phyloP scores from a whole-genome alignment of 2,329 filamentous ascomycete genomes.

The Xylariaceae sp. region DNA sequence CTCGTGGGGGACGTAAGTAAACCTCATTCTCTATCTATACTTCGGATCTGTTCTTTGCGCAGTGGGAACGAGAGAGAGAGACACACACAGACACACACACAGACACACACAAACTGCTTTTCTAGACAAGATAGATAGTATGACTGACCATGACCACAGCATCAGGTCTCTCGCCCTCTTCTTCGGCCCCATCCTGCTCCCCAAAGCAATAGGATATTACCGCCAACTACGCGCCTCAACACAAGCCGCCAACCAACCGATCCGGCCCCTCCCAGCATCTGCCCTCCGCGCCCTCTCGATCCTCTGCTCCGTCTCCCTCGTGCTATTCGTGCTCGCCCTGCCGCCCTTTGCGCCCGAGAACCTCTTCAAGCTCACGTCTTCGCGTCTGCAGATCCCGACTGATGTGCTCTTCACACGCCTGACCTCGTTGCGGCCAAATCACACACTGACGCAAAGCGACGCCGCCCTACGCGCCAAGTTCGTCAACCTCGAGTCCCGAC shows the following conservation, averaged over 20 bases:
- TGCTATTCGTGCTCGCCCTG: slow-evolving; percentile 66
- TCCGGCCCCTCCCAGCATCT: slow-evolving; percentile 61
- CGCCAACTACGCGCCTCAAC: slow-evolving; percentile 58
- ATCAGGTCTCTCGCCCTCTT: slow-evolving; percentile 64
- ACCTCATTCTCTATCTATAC: not conserved
- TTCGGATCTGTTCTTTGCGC: too few relatives aligned
- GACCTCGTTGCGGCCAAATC: slow-evolving; percentile 56
- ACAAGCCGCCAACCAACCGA: slow-evolving; percentile 50
- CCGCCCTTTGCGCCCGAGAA: slow-evolving; percentile 77
- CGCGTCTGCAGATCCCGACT: slow-evolving; percentile 83
- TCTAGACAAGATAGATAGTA: too few relatives aligned
- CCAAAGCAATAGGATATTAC: slow-evolving; percentile 70
- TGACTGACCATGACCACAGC: slow-evolving; percentile 42
- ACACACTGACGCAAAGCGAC: slow-evolving; percentile 64
- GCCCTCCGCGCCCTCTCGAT: slow-evolving; percentile 66
- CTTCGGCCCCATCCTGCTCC: slow-evolving; percentile 75
- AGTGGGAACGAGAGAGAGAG: not conserved
- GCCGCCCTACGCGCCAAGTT: slow-evolving; percentile 71
- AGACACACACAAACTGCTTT: not conserved
- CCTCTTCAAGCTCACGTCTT: slow-evolving; percentile 78
- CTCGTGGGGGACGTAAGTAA: slow-evolving; percentile 57
- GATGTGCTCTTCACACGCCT: slow-evolving; percentile 86
- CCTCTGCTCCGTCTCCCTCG: slow-evolving; percentile 58
- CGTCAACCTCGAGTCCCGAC: slow-evolving; percentile 71
- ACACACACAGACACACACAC: not conserved